Base-by-base conservation (phyloP, 805 yeast genomes). In the Ogataea methylovora region DNA sequence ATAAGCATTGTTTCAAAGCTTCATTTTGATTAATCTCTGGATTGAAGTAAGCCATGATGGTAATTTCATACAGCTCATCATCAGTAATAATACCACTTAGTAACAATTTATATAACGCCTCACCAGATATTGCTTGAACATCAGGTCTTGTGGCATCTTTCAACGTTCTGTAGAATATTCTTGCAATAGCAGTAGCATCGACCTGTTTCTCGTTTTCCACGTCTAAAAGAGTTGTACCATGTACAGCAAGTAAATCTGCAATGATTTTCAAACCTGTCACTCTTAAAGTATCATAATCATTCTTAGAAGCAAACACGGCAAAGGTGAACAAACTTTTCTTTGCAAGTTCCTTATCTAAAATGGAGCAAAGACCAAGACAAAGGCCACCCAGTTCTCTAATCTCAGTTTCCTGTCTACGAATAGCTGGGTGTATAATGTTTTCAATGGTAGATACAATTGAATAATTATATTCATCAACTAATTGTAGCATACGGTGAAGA, bases 101-200 rank as follows among this genome's bases (percentile, higher is more conserved):
- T 45, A 79, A 76, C 33, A 90, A 61, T 59, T 90, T 88, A 48
- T 88, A 84, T 18, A 88, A 61, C 0, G 95, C 94, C 49, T 85
- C 94, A 0, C 90, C 95, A 8, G 90, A 82, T 1, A 76, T 67
- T 0, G 90, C 78, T 52, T 85, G 95, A 14, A 86, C 67, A 19
- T 69, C 71, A 1, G 84, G 84, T 44, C 72, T 61, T 4, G 69
- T 70, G 37, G 62, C 63, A 42, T 69, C 69, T 48, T 74, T 71
- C 44, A 84, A 60, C 1, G 80, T 71, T 51, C 77, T 73, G 60
- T 78, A 81, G 41, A 83, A 79, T 20, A 84, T 60, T 50, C 79
- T 74, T 39, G 84, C 84, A 37, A 82, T 61, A 0, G 82, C 77
- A 35, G 73, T 58, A 0, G 82, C 67, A 49, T 80, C 87, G 16